A percentile compares a stretch with the other conserved stretches of the same genome.
phyloP scores from a whole-genome alignment of 169 alveolate species.

The Ichthyophthirius multifiliis region DNA sequence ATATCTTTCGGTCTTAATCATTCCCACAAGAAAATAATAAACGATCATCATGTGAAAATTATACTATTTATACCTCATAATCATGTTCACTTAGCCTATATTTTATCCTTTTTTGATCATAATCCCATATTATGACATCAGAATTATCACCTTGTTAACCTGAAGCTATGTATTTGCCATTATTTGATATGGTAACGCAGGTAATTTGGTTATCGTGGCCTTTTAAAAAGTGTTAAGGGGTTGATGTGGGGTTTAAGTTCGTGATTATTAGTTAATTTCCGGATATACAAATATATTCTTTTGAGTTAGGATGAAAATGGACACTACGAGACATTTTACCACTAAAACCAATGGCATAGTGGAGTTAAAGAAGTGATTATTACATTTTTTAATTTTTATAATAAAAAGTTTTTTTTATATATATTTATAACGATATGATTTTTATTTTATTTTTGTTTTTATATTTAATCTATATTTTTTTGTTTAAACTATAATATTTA shows the following conservation, averaged over 20 bases:
- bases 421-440: too few relatives aligned
- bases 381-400: too few relatives aligned
- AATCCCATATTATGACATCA: conserved; percentile 75
- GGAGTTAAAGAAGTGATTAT: conserved; percentile 57
- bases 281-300: conserved; percentile 67
- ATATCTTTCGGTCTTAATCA: conserved; percentile 63
- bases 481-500: too few relatives aligned
- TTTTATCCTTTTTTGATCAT: conserved; percentile 34
- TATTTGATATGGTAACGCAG: conserved; percentile 48
- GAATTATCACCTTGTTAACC: conserved; percentile 75
- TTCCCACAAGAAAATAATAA: conserved; percentile 71
- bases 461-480: too few relatives aligned
- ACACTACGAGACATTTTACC: conserved; percentile 67
- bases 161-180: conserved; percentile 60
- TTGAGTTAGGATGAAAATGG: conserved; percentile 74
- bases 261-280: conserved; percentile 79
- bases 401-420: too few relatives aligned
- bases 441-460: too few relatives aligned
- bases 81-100: conserved; percentile 80
- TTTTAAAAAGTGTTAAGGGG: conserved; percentile 59
- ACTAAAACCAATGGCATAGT: conserved; percentile 80
- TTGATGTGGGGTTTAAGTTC: conserved; percentile 69
- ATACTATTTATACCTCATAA: conserved; percentile 61
- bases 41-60: conserved; percentile 74
- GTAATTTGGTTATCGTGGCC: conserved; percentile 79